Evolutionary conservation across 768 basidiomycete species (phyloP), one percentile per base, ranked within the genome.

Genomic region (Hemileccinum rubropunctum): DNA sequence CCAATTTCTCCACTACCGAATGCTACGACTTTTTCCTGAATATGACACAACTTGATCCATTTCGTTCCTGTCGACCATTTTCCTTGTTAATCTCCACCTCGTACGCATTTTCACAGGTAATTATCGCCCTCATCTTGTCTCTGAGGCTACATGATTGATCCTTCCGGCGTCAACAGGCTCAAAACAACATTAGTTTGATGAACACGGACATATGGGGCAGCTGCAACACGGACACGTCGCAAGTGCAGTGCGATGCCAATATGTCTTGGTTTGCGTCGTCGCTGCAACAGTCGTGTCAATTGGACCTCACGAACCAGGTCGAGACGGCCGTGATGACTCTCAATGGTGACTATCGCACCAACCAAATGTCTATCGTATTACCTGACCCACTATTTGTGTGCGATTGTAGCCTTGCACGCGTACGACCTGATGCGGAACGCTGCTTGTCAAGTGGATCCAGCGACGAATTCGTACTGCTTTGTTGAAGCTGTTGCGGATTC

Each of bases 201-300:
- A 92, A 91, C 59, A 66, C 72, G 9, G 72, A 90, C 43, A 61
- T 92, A 7, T 89, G 88, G 84, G 88, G 87, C 3, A 89, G 86
- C 0, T 94, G 91, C 66, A 84, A 90, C 57, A 87, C 88, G 6
- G 68, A 63, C 14, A 59, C 67, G 1, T 60, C 64, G 3, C 62
- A 69, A 13, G 72, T 67, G 20, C 76, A 83, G 52, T 94, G 91
- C 58, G 57, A 68, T n/a, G 55, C 69, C 26, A 87, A 86, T 55
- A 89, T 94, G 83, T 73, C 59, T 6, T 80, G 78, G 75, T 88
- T 85, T 62, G 77, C 79, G 2, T 60, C 66, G 1, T 56, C 68
- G 28, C 64, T 91, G 14, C 65, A 75, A 55, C 59, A 63, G 1
- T 68, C 73, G 1, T 93, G 91, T 59, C 66, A 70, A 21, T 54